A percentile compares a stretch with the other conserved stretches of the same genome.
Evolutionary conservation across 2,329 filamentous ascomycete genomes (phyloP).

Genomic region (Beauveria sp.): DNA sequence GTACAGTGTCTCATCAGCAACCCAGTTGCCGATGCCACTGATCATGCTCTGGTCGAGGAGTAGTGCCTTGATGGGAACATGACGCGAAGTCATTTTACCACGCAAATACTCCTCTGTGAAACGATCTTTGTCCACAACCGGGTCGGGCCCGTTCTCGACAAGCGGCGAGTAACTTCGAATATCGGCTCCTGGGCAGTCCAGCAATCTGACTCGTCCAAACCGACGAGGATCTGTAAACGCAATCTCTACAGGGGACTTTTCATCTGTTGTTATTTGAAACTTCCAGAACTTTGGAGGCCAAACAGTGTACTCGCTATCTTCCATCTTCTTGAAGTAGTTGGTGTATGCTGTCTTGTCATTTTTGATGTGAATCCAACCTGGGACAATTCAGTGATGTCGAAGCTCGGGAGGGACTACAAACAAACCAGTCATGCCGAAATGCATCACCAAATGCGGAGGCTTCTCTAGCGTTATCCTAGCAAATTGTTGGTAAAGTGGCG

Average conservation of each 20-base stretch:
- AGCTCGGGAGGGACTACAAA: neutral
- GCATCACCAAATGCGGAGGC: slow-evolving; percentile 81
- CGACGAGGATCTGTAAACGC: slow-evolving; percentile 82
- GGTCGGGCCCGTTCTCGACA: slow-evolving; percentile 89
- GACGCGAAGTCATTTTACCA: slow-evolving; percentile 64
- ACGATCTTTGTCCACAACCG: slow-evolving; percentile 69
- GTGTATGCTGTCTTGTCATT: slow-evolving; percentile 71
- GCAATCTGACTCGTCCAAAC: slow-evolving; percentile 70
- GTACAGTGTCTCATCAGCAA: slow-evolving; percentile 89
- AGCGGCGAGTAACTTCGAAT: slow-evolving; percentile 73
- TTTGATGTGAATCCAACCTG: slow-evolving; percentile 80
- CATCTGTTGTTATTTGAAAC: slow-evolving; percentile 63
- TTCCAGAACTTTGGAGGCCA: slow-evolving; percentile 94
- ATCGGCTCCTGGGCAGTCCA: slow-evolving; percentile 69
- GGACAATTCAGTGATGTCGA: slow-evolving; percentile 8
- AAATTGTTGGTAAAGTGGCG: neutral
- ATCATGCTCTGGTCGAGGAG: slow-evolving; percentile 83
- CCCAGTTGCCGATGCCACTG: slow-evolving; percentile 95
- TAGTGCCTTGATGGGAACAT: slow-evolving; percentile 81
- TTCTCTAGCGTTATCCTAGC: slow-evolving; percentile 52
- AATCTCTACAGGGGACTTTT: slow-evolving; percentile 46
- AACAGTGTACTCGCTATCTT: slow-evolving; percentile 45
- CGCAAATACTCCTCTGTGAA: slow-evolving; percentile 71
- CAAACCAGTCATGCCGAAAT: slow-evolving; percentile 66
- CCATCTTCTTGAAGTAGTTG: slow-evolving; percentile 70